These are phyloP conservation scores for Fusarium poae DNA, from an alignment of 2,329 filamentous ascomycete genomes.

Conservation along the genomic window DNA sequence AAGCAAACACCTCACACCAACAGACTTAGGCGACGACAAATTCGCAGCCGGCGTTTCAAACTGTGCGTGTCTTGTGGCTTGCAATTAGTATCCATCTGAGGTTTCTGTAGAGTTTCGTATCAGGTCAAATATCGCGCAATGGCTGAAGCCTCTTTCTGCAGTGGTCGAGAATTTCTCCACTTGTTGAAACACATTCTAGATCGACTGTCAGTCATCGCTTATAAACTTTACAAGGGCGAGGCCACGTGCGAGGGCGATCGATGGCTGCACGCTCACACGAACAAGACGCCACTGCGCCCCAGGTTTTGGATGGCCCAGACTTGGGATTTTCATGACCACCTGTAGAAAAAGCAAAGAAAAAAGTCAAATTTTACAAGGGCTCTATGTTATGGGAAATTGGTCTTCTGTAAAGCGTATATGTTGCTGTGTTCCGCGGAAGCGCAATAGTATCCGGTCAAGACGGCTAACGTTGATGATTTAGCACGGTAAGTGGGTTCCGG, in stretches of 20 bases:
- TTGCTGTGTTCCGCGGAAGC: not conserved
- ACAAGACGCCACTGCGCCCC: conserved; percentile 13
- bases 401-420: not conserved
- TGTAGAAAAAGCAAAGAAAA: not conserved
- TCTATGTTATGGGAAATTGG: not conserved
- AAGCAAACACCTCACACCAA: not conserved
- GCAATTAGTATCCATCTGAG: not conserved
- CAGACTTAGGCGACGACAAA: not conserved
- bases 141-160: conserved; percentile 3
- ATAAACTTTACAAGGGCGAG: conserved; percentile 27
- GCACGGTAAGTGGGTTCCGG: not conserved
- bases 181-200: conserved; percentile 23
- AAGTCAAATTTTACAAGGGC: not conserved
- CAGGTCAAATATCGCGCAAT: not conserved
- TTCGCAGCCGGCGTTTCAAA: not conserved
- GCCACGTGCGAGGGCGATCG: conserved; percentile 27
- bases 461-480: not conserved
- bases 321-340: conserved; percentile 6
- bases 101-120: not conserved
- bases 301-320: conserved; percentile 1
- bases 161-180: not conserved
- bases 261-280: not conserved
- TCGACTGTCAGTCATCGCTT: conserved; percentile 17
- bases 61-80: not conserved
- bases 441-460: not conserved